Evolutionary conservation across 2,329 filamentous ascomycete species (phyloP), one percentile per base, ranked within the genome.

Genomic region (Monilinia fructigena): DNA sequence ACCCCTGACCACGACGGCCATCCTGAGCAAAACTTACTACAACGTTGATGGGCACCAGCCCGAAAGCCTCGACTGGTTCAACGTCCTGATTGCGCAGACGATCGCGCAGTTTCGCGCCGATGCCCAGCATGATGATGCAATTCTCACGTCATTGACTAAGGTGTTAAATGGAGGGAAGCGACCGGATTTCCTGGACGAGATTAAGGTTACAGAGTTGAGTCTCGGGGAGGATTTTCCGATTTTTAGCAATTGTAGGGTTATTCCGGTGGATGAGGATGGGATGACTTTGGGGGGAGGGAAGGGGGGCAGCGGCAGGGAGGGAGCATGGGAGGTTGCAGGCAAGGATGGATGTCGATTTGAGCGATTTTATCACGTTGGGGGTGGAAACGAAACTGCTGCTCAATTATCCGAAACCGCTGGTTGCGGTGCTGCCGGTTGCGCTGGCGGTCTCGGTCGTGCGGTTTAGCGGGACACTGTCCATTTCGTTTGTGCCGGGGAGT

Each of bases 31-130:
- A 80, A 98, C 95, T 28, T 99, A 97, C 78, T 99, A 99, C 80
- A 97, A 96, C 75, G 92, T 95, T 54, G 86, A 96, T 73, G 93
- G 92, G 68, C 95, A 99, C 77, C 95, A 98, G 78, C 95, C 95
- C 0, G 95, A 99, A 78, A 96, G 91, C 67, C 80, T 99, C 68
- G 95, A 99, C 78, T 99, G 95, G 95, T 98, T 99, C 83, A 99
- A 99, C 76, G 95, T 99, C 35, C 82, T 99, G 65, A 89, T 98
- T 62, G 95, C 93, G 2, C 95, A 99, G 79, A 97, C 95, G 0
- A 96, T 99, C 71, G 94, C 95, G 0, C 95, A 99, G 77, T 91
- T 98, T 74, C 85, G 95, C 68, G 92, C 90, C 72, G 96, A 98
- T 74, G 95, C 95, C 2, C 91, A 96, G 73, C 88, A 95, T 70